Evolutionary conservation across 2,329 filamentous ascomycete species (phyloP).

Genomic region (Nemania sp.): DNA sequence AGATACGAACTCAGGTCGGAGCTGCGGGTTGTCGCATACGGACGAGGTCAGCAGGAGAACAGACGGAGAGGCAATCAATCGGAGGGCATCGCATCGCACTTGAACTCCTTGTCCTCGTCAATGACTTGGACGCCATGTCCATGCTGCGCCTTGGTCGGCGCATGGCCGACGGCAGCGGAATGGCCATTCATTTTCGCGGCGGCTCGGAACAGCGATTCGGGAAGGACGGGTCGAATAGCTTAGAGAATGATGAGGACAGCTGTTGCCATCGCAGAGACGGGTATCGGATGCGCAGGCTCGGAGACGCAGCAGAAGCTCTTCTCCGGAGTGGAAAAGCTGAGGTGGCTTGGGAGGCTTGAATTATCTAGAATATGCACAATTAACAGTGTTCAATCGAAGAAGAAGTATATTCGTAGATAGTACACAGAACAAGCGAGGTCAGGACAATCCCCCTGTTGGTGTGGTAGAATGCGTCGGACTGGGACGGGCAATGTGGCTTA

Average conservation of each 20-base stretch:
- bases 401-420: slow-evolving; percentile 1
- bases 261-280: slow-evolving; percentile 27
- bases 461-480: neutral
- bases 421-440: slow-evolving; percentile 19
- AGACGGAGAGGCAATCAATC: slow-evolving; percentile 13
- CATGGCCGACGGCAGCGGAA: slow-evolving; percentile 73
- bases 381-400: slow-evolving; percentile 5
- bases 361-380: slow-evolving; percentile 9
- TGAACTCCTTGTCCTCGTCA: slow-evolving; percentile 95
- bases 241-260: slow-evolving; percentile 10
- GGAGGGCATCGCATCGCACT: slow-evolving; percentile 64
- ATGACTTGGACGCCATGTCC: slow-evolving; percentile 97
- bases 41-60: slow-evolving; percentile 23
- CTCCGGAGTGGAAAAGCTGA: neutral
- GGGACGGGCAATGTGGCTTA: no score
- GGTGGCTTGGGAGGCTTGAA: slow-evolving; percentile 12
- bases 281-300: slow-evolving; percentile 12
- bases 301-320: slow-evolving; percentile 14
- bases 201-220: slow-evolving; percentile 6
- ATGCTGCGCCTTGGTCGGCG: slow-evolving; percentile 69
- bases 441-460: slow-evolving; percentile 14
- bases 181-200: slow-evolving; percentile 71
- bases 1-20: slow-evolving; percentile 81
- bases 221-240: slow-evolving; percentile 6
- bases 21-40: slow-evolving; percentile 50